phyloP scores from a whole-genome alignment of 768 basidiomycete genomes.

The Suillus tomentosus region DNA sequence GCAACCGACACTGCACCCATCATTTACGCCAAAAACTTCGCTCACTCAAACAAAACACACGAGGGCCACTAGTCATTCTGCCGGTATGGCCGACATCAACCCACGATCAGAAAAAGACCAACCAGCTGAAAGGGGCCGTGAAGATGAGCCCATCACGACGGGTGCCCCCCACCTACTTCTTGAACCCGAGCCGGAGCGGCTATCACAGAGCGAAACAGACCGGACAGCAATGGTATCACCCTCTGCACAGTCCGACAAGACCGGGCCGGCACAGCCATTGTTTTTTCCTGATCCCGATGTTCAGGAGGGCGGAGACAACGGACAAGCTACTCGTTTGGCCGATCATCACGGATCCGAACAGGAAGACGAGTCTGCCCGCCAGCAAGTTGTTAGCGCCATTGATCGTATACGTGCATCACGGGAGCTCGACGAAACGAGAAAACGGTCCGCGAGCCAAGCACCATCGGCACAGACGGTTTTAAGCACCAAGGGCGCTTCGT shows the following conservation, averaged over 20 bases:
- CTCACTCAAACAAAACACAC: conserved; percentile 22
- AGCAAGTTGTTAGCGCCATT: conserved; percentile 3
- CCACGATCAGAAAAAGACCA: conserved; percentile 4
- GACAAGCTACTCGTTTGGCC: no score
- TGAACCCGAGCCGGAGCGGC: conserved; percentile 12
- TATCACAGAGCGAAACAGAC: conserved; percentile 14
- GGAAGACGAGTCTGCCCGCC: not conserved
- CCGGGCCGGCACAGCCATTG: conserved; percentile 22
- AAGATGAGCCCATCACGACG: conserved; percentile 11
- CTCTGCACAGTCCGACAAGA: conserved; percentile 16
- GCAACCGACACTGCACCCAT: conserved; percentile 16
- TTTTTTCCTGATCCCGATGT: conserved; percentile 30
- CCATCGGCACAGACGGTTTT: conserved; percentile 44
- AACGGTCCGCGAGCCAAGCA: conserved; percentile 20
- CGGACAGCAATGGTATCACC: conserved; percentile 15
- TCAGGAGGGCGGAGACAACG: conserved; percentile 4
- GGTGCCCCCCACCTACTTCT: conserved; percentile 19
- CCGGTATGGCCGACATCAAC: not conserved
- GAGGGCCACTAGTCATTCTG: not conserved
- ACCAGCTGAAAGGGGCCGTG: not conserved
- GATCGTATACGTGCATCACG: conserved; percentile 6
- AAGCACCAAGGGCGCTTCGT: conserved; percentile 52
- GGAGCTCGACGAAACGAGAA: not conserved
- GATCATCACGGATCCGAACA: not conserved
- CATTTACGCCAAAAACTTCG: conserved; percentile 1